These are phyloP conservation scores for Narthecium ossifragum DNA, from an alignment of 106 monocot species.

Conservation along the genomic window DNA sequence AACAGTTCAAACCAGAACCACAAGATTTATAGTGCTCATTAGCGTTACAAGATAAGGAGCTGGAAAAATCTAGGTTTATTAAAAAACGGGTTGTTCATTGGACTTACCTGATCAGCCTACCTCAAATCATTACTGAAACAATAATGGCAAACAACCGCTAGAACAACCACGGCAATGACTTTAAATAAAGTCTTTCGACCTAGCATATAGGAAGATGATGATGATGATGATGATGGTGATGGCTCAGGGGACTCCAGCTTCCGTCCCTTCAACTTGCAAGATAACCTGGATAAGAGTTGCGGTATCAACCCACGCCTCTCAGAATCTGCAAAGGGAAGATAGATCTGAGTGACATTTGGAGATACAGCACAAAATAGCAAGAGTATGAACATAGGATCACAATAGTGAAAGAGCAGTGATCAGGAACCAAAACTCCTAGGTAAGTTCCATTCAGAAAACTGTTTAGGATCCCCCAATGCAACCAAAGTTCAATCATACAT, in stretches of 20 bases:
- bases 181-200: constrained; percentile 39
- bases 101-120: not conserved
- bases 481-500: no score
- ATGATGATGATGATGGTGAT: constrained; percentile 2
- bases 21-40: no score
- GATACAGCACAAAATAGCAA: not conserved
- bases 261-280: constrained; percentile 31
- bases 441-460: no score
- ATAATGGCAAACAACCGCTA: constrained; percentile 53
- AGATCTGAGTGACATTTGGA: not conserved
- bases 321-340: constrained; percentile 22
- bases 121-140: constrained; percentile 13
- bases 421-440: not conserved
- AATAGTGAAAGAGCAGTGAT: not conserved
- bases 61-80: no score
- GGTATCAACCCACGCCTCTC: constrained; percentile 35
- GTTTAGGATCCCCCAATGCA: no score
- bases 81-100: no score
- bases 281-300: constrained; percentile 33
- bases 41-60: no score
- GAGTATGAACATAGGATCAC: not conserved
- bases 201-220: constrained; percentile 18
- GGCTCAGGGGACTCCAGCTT: constrained; percentile 11
- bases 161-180: constrained; percentile 33
- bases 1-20: no score